These are phyloP conservation scores for Speleostelium caveatum DNA, from an alignment of 78 protist species.

Conservation along the genomic window DNA sequence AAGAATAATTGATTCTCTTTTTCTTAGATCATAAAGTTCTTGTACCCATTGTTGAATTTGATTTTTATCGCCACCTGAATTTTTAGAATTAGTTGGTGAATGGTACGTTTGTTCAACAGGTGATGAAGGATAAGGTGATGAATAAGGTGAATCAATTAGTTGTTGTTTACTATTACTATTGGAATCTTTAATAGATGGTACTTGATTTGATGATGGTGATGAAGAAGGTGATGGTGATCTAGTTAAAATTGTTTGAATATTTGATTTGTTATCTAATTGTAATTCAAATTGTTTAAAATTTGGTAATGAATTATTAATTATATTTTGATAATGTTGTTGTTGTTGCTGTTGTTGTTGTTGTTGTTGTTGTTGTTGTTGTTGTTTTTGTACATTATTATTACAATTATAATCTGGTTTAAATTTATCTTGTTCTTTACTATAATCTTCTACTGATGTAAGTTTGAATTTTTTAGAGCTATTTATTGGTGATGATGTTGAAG, in stretches of 20 bases:
- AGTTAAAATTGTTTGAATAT: too few species aligned
- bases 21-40: conserved; percentile 41
- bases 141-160: not conserved
- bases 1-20: conserved; percentile 44
- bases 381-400: too few species aligned
- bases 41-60: conserved; percentile 60
- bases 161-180: conserved; percentile 22
- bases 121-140: not conserved
- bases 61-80: not conserved
- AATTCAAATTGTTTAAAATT: not conserved
- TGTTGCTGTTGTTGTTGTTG: too few species aligned
- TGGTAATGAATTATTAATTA: not conserved
- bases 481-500: too few species aligned
- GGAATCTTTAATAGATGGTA: conserved; percentile 11
- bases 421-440: too few species aligned
- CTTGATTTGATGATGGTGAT: not conserved
- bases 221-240: conserved; percentile 15
- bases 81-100: not conserved
- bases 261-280: too few species aligned
- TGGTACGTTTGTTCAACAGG: not conserved
- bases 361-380: too few species aligned
- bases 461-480: too few species aligned
- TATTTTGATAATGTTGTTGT: too few species aligned
- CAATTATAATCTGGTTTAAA: too few species aligned
- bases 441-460: too few species aligned